Percentiles rank a stretch among this genome's conserved stretches.
These are phyloP conservation scores for Xylaria sp. DNA, from an alignment of 2,329 filamentous ascomycete genomes.

Conservation along the genomic window DNA sequence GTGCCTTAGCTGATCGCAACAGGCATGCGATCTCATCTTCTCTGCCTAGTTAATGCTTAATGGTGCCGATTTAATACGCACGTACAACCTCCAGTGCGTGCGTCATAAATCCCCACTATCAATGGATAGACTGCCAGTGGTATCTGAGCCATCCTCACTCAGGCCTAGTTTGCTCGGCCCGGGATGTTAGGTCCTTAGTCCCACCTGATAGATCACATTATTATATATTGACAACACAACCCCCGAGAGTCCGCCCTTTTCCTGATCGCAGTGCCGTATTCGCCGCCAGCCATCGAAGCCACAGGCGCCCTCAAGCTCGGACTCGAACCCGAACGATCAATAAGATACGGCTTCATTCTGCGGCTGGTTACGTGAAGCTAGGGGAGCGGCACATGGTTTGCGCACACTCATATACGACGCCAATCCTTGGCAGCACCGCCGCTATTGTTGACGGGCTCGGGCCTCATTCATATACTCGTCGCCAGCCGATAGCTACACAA, in stretches of 20 bases:
- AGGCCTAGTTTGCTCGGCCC: background rate
- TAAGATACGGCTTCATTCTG: background rate
- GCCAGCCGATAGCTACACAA: background rate
- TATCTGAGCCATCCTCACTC: background rate
- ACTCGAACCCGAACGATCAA: background rate
- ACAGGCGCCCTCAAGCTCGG: background rate
- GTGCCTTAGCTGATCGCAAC: no score
- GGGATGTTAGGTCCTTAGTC: background rate
- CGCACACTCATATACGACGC: slow-evolving; percentile 7
- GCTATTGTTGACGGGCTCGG: background rate
- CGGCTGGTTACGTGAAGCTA: slow-evolving; percentile 18
- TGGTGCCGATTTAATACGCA: background rate
- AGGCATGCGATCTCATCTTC: background rate
- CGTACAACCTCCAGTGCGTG: background rate
- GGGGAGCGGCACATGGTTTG: slow-evolving; percentile 4
- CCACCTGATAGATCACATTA: background rate
- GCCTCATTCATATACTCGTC: slow-evolving; percentile 10
- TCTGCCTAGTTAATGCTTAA: background rate
- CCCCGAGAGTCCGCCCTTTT: background rate
- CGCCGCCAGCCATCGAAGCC: background rate
- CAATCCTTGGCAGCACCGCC: slow-evolving; percentile 22
- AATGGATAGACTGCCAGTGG: background rate
- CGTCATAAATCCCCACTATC: background rate
- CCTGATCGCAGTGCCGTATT: background rate
- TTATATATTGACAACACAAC: background rate